Base-by-base conservation (phyloP, 2,329 filamentous ascomycete genomes). In the Trichoderma koningii region DNA sequence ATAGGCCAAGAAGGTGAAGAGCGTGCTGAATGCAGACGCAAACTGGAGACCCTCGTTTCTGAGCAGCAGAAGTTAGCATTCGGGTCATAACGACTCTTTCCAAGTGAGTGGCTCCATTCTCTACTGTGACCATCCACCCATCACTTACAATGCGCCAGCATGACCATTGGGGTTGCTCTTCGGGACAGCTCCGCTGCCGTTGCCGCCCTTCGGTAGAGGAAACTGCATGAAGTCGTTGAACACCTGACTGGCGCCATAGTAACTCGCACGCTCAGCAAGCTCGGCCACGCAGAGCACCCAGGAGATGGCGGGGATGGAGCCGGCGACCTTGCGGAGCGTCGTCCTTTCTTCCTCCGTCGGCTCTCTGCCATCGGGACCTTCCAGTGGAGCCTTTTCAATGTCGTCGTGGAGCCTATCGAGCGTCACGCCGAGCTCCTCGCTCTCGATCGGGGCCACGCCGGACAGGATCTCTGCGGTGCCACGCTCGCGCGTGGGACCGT, bases 161-260 rank as follows among this genome's bases (percentile, higher is more conserved):
- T 66, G 65, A 6, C 65, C 65, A 19, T 66, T 66, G 15, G 65
- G 65, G 34, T 66, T 26, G 61, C 42, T 51, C 55, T 66, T 66
- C 3, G 65, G 52, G 5, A 66, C 61, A 17, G 65, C 65, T 52
- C 65, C 65, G 48, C 52, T 60, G 15, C 65, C 65, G 23, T 55
- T 59, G 41, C 65, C 65, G 15, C 50, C 42, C 28, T 44, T 26
- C 12, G 65, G 65, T 9, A 66, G 61, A 53, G 65, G 65, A 38
- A 66, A 66, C 61, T 66, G 65, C 65, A 66, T 64, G 55, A 19
- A 66, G 19, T 66, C 50, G 55, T 55, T 66, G 48, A 66, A 66
- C 0, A 66, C 61, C 38, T 66, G 65, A 15, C 12, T 57, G 38
- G 56, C 47, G 7, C 52, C 65, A 55, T 64, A 66, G 42, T 66